Percentiles rank a stretch among this genome's conserved stretches.
These are phyloP conservation scores for Psilocybe cubensis DNA, from an alignment of 768 basidiomycete genomes.

Conservation along the genomic window DNA sequence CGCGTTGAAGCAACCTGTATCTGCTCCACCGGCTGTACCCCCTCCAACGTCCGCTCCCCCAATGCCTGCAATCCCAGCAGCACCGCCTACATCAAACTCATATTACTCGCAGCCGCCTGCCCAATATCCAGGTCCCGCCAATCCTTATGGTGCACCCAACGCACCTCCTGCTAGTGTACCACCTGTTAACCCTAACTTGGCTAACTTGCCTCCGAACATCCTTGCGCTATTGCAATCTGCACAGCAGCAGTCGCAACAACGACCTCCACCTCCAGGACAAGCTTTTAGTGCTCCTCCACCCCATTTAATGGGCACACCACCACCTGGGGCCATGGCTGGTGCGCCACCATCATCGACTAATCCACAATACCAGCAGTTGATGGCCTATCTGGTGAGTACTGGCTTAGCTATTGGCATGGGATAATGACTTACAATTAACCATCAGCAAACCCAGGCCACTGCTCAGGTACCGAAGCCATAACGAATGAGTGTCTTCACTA, in stretches of 20 bases:
- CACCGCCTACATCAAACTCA: conserved; percentile 36
- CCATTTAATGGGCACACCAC: conserved; percentile 40
- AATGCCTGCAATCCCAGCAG: conserved; percentile 41
- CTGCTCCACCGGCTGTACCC: conserved; percentile 33
- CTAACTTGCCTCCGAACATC: conserved; percentile 66
- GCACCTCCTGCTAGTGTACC: conserved; percentile 40
- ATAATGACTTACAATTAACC: background rate
- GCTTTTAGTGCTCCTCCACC: conserved; percentile 43
- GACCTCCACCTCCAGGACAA: conserved; percentile 32
- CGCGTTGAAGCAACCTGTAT: conserved; percentile 74
- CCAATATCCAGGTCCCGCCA: conserved; percentile 32
- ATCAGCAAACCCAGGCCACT: conserved; percentile 39
- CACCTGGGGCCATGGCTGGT: conserved; percentile 38
- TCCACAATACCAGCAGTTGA: conserved; percentile 64
- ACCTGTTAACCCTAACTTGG: conserved; percentile 37
- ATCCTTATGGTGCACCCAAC: conserved; percentile 23
- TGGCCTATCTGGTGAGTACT: conserved; percentile 67
- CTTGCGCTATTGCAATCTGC: conserved; percentile 63
- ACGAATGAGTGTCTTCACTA: background rate
- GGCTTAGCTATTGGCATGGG: background rate
- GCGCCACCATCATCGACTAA: conserved; percentile 43
- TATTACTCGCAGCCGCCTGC: conserved; percentile 49
- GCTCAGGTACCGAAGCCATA: conserved; percentile 27
- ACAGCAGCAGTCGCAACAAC: conserved; percentile 50
- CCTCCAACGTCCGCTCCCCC: conserved; percentile 35